Percentiles rank a stretch among this genome's conserved stretches.
These are phyloP conservation scores for Agarophyton chilense DNA, from an alignment of 23 red algal genomes.

Conservation along the genomic window DNA sequence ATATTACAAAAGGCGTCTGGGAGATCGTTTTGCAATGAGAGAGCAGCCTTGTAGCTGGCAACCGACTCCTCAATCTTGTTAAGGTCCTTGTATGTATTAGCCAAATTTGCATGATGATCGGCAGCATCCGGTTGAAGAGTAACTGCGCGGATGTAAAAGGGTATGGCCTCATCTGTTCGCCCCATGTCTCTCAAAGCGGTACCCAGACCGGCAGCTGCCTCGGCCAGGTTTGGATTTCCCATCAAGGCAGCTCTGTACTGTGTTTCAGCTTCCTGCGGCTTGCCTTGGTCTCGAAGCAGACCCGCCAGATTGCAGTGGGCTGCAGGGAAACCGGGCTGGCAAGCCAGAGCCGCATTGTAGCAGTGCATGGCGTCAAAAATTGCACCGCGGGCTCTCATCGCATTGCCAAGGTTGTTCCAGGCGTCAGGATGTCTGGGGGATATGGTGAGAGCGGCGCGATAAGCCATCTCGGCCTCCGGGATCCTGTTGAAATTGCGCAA, in stretches of 20 bases:
- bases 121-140: slow-evolving; percentile 59
- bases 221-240: slow-evolving; percentile 53
- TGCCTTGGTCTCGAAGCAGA: slow-evolving; percentile 67
- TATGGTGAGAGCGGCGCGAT: slow-evolving; percentile 52
- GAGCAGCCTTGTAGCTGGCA: slow-evolving; percentile 51
- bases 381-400: slow-evolving; percentile 53
- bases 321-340: slow-evolving; percentile 42
- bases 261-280: slow-evolving; percentile 51
- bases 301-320: slow-evolving; percentile 71
- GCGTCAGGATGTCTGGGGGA: slow-evolving; percentile 62
- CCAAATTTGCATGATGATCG: slow-evolving; percentile 63
- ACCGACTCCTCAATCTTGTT: slow-evolving; percentile 68
- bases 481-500: slow-evolving; percentile 35
- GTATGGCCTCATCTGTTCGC: slow-evolving; percentile 61
- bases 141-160: slow-evolving; percentile 47
- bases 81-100: slow-evolving; percentile 74
- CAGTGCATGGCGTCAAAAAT: slow-evolving; percentile 61
- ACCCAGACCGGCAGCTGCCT: slow-evolving; percentile 65
- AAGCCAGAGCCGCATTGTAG: slow-evolving; percentile 41
- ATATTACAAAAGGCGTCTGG: slow-evolving; percentile 78
- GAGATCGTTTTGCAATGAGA: slow-evolving; percentile 42
- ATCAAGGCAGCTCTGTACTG: slow-evolving; percentile 68
- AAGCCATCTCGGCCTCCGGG: slow-evolving; percentile 60
- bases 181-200: slow-evolving; percentile 74
- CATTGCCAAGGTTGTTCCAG: slow-evolving; percentile 76